A percentile compares a stretch with the other conserved stretches of the same genome.
Conservation (phyloP, 2,329 filamentous ascomycete genomes). For the Ramichloridium luteum region DNA sequence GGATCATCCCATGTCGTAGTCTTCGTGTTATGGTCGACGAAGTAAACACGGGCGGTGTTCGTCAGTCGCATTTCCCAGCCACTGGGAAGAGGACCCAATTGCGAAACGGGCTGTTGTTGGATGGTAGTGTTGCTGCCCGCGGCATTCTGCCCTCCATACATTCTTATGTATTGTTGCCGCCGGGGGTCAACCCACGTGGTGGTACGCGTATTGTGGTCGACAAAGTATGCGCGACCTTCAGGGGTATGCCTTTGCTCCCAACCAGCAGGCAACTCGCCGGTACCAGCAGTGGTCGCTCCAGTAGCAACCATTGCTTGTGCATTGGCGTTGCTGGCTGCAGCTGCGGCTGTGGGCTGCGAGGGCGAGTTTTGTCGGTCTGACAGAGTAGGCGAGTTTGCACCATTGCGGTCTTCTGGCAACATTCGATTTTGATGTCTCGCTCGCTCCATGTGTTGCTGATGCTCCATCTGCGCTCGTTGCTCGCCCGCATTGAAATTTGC, state of each 20-base stretch:
- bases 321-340: conserved; percentile 33
- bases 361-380: conserved; percentile 28
- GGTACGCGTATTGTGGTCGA: conserved; percentile 95
- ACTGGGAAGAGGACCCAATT: conserved; percentile 85
- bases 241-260: conserved; percentile 97
- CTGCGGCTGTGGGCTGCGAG: conserved; percentile 24
- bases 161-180: conserved; percentile 93
- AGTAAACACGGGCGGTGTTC: conserved; percentile 95
- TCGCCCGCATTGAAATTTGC: conserved; percentile 62
- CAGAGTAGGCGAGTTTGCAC: conserved; percentile 77
- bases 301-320: conserved; percentile 84
- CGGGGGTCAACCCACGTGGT: conserved; percentile 98
- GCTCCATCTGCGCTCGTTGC: conserved; percentile 68
- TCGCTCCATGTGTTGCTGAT: conserved; percentile 84
- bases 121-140: conserved; percentile 63
- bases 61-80: conserved; percentile 99
- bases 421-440: conserved; percentile 91
- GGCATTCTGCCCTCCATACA: conserved; percentile 82
- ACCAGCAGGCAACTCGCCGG: conserved; percentile 83
- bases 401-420: conserved; percentile 87
- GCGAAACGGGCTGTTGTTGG: conserved; percentile 93
- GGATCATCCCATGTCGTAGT: conserved; percentile 99
- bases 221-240: conserved; percentile 90
- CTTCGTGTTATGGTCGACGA: conserved; percentile 99
- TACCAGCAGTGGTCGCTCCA: conserved; percentile 84